Evolutionary conservation across 805 yeast species (phyloP).

Genomic region (Candida ipomoeae): DNA sequence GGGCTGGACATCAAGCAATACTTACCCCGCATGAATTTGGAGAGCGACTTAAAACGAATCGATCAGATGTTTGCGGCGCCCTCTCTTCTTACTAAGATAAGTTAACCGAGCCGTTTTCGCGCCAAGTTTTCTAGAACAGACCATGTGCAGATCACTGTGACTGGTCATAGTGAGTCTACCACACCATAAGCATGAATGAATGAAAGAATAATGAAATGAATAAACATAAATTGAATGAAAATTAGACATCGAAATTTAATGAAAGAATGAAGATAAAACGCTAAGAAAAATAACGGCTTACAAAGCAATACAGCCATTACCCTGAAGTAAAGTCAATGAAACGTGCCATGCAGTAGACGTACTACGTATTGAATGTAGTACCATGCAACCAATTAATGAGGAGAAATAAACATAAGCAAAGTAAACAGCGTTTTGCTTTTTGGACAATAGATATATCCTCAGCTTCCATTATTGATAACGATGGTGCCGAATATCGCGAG

Average conservation of each 20-base stretch:
- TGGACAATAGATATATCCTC: background rate
- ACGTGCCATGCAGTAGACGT: too few relatives aligned
- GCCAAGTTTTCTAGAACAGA: background rate
- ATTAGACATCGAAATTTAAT: background rate
- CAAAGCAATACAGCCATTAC: too few relatives aligned
- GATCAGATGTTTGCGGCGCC: conserved; percentile 12
- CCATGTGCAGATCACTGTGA: background rate
- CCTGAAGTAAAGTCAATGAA: too few relatives aligned
- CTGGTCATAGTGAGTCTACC: background rate
- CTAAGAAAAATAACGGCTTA: too few relatives aligned
- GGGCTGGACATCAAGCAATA: conserved; percentile 15
- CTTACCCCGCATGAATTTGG: conserved; percentile 14
- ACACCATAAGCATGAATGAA: background rate
- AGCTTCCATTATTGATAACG: background rate
- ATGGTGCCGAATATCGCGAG: background rate
- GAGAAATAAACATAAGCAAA: too few relatives aligned
- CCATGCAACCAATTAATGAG: too few relatives aligned
- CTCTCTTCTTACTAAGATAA: conserved; percentile 1
- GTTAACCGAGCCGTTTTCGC: background rate
- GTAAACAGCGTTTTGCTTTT: too few relatives aligned
- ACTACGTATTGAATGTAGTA: too few relatives aligned
- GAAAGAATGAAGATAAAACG: too few relatives aligned
- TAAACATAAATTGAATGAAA: background rate
- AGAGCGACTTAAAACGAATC: conserved; percentile 14
- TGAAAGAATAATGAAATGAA: background rate